Base-by-base conservation (phyloP, 139 green algal genomes). In the Chlorella sp. region DNA sequence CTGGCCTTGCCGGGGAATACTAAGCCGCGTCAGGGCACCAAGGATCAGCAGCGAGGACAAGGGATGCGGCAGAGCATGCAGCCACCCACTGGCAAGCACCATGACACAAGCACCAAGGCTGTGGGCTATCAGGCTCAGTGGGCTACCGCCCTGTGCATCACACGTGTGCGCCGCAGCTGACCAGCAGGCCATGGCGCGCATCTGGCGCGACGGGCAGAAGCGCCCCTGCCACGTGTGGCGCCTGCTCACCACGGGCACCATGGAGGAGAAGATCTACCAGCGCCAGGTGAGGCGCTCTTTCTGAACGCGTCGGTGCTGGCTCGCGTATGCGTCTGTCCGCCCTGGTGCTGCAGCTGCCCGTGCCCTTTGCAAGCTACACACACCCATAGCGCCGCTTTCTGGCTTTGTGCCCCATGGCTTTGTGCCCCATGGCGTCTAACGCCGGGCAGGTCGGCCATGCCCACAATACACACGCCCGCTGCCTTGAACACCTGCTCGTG, bases 241-340 rank as follows among this genome's bases (percentile, higher is more conserved):
- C 34, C 75, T 96, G 31, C 78, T 97, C 0, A 88, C 83, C 2
- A 91, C 89, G 14, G 89, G 90, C 31, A 93, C 88, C 2, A 88
- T 97, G 1, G 92, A 97, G 67, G 92, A 96, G 71, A 94, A 88
- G 78, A 84, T 96, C n/a, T 97, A 91, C 70, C 90, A 96, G 81
- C 78, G 91, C 2, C 92, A 95, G 80, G 75, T 87, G n/a, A n/a
- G n/a, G n/a, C n/a, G n/a, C n/a, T n/a, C n/a, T n/a, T n/a, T n/a
- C n/a, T n/a, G n/a, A n/a, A n/a, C n/a, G n/a, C n/a, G n/a, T n/a
- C n/a, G n/a, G n/a, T n/a, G n/a, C n/a, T n/a, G n/a, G n/a, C n/a
- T n/a, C n/a, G n/a, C n/a, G n/a, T n/a, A n/a, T n/a, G n/a, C n/a
- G n/a, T n/a, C n/a, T n/a, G n/a, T n/a, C n/a, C n/a, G n/a, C n/a